Conservation (phyloP, 352 stramenopile species). For the Globisporangium paddicum region DNA sequence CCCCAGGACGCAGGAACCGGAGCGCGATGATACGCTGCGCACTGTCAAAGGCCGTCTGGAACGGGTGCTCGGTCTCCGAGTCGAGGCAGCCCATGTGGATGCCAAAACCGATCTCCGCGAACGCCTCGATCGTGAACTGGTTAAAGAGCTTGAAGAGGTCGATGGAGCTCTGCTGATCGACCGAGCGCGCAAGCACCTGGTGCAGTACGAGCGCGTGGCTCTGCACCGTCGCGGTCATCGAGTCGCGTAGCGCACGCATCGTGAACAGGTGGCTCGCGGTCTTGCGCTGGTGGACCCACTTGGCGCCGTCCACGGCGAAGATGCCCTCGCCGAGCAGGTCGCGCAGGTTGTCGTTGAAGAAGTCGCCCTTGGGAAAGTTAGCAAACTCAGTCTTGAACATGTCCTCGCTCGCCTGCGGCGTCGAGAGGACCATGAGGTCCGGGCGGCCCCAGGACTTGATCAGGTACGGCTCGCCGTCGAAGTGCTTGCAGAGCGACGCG, state of each 20-base stretch:
- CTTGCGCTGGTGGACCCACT: constrained; percentile 71
- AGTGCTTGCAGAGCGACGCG: constrained; percentile 19
- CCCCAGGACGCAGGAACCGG: constrained; percentile 33
- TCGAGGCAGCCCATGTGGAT: constrained; percentile 33
- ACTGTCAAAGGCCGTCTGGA: constrained; percentile 49
- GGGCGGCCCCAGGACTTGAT: constrained; percentile 25
- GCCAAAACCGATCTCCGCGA: constrained; percentile 69
- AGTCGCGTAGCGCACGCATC: constrained; percentile 26
- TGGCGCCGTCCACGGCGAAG: constrained; percentile 50
- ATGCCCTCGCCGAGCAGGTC: constrained; percentile 66
- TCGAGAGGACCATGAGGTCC: constrained; percentile 34
- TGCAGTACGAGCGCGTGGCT: constrained; percentile 21
- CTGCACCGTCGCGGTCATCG: constrained; percentile 30
- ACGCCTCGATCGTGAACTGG: constrained; percentile 60
- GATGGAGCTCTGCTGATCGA: too few relatives aligned
- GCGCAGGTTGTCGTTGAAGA: not conserved
- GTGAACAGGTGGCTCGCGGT: constrained; percentile 84
- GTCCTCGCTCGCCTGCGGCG: constrained; percentile 20
- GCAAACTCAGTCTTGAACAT: not conserved
- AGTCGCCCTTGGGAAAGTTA: not conserved
- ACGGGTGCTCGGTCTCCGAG: constrained; percentile 30
- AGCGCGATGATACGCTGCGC: constrained; percentile 25
- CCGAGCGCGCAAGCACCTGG: constrained; percentile 25
- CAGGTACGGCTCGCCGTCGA: constrained; percentile 28
- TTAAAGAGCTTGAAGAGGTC: constrained; percentile 42